These are phyloP conservation scores for Aureobasidium sp. DNA, from an alignment of 2,329 filamentous ascomycete species.

Conservation along the genomic window DNA sequence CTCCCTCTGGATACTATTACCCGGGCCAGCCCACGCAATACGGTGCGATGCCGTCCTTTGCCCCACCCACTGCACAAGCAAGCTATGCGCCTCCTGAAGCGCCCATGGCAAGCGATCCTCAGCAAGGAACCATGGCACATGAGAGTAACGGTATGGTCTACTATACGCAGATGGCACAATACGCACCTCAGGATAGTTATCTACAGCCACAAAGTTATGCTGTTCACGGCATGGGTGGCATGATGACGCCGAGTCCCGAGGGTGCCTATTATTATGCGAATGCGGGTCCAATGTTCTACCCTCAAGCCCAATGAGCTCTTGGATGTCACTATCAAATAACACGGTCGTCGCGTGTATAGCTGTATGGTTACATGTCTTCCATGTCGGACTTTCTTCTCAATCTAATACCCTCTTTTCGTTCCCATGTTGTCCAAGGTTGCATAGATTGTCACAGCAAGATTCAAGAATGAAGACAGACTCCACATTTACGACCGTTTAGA, in stretches of 20 bases:
- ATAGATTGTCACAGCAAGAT: background rate
- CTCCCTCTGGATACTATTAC: slow-evolving; percentile 60
- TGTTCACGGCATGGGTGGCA: slow-evolving; percentile 61
- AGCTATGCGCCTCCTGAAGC: slow-evolving; percentile 20
- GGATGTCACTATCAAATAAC: background rate
- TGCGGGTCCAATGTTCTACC: slow-evolving; percentile 50
- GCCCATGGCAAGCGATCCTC: slow-evolving; percentile 26
- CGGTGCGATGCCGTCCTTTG: slow-evolving; percentile 19
- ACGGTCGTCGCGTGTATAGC: background rate
- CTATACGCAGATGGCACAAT: slow-evolving; percentile 45
- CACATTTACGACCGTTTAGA: background rate
- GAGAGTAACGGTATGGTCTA: slow-evolving; percentile 95
- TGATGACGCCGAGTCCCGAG: slow-evolving; percentile 58
- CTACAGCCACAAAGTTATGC: slow-evolving; percentile 41
- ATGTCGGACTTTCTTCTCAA: background rate
- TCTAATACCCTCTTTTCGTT: background rate
- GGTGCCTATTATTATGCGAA: slow-evolving; percentile 46
- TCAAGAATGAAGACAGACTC: background rate
- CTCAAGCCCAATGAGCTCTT: background rate
- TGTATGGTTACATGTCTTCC: background rate
- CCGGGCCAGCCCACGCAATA: slow-evolving; percentile 32
- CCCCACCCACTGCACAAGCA: slow-evolving; percentile 27
- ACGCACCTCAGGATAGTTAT: slow-evolving; percentile 22
- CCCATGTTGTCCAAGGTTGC: background rate
- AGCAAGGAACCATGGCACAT: slow-evolving; percentile 59